Percentiles rank a stretch among this genome's conserved stretches.
These are phyloP conservation scores for Boletus tomentosulus DNA, from an alignment of 768 basidiomycete genomes.

Conservation along the genomic window DNA sequence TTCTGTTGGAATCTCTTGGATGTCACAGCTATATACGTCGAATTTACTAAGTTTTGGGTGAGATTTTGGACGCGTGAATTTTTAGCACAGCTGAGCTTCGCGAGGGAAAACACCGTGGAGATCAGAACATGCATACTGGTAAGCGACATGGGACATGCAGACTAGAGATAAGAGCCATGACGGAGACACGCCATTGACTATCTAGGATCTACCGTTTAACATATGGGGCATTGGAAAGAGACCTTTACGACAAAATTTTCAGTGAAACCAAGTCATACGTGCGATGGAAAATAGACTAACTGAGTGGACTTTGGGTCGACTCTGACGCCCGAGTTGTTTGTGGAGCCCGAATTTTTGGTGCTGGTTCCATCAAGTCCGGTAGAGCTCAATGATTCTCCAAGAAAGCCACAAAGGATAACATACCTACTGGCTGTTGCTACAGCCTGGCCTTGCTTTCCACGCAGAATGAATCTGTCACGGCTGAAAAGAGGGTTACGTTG, in stretches of 20 bases:
- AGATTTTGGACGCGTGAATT: neutral
- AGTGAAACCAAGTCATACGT: neutral
- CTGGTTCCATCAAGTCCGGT: neutral
- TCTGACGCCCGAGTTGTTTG: neutral
- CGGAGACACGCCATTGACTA: neutral
- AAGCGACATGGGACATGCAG: neutral
- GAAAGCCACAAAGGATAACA: neutral
- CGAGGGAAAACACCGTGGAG: neutral
- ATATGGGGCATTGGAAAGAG: neutral
- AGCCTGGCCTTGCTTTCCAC: neutral
- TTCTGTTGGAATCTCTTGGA: neutral
- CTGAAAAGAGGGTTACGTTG: neutral
- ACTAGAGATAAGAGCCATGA: neutral
- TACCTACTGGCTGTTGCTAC: neutral
- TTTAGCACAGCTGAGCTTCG: conserved; percentile 1
- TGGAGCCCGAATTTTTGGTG: no score
- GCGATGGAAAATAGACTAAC: conserved; percentile 6
- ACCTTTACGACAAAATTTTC: neutral
- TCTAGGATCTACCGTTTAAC: neutral
- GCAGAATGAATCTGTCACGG: neutral
- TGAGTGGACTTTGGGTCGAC: neutral
- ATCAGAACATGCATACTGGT: neutral
- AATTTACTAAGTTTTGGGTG: no score
- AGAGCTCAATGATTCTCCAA: neutral
- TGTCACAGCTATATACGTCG: neutral